phyloP scores from a whole-genome alignment of 2,329 filamentous ascomycete genomes.

The Venturia asperata region DNA sequence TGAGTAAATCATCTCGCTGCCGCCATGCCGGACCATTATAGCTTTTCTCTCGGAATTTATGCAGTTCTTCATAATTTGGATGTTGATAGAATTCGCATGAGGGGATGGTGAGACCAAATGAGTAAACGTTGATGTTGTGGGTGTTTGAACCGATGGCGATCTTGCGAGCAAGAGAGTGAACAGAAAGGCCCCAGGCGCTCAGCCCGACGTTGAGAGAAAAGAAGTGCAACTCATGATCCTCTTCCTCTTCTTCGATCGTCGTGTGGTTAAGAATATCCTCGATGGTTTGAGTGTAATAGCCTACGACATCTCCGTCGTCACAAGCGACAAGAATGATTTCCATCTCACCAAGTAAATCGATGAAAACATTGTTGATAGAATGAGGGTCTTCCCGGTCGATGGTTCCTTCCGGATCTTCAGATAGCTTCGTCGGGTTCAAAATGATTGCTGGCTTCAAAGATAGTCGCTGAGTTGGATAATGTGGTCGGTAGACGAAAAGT shows the following conservation, averaged over 20 bases:
- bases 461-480: constrained; percentile 37
- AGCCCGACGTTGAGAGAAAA: constrained; percentile 68
- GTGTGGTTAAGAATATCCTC: constrained; percentile 26
- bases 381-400: constrained; percentile 36
- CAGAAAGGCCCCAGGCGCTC: constrained; percentile 83
- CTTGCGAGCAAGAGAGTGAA: constrained; percentile 73
- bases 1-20: neutral
- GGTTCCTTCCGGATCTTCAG: constrained; percentile 26
- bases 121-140: constrained; percentile 50
- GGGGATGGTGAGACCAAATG: constrained; percentile 39
- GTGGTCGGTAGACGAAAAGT: constrained; percentile 39
- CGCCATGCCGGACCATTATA: neutral
- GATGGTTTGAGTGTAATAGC: constrained; percentile 32
- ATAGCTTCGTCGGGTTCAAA: constrained; percentile 34
- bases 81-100: neutral
- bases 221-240: constrained; percentile 46
- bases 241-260: constrained; percentile 10
- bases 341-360: constrained; percentile 39
- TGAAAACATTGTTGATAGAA: constrained; percentile 39
- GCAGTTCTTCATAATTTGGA: neutral
- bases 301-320: constrained; percentile 50
- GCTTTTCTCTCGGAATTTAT: neutral
- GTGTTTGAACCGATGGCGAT: constrained; percentile 81
- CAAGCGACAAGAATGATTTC: constrained; percentile 46
- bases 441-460: constrained; percentile 32